These are phyloP conservation scores for Akanthomyces lecanii DNA, from an alignment of 2,329 filamentous ascomycete genomes.

Conservation along the genomic window DNA sequence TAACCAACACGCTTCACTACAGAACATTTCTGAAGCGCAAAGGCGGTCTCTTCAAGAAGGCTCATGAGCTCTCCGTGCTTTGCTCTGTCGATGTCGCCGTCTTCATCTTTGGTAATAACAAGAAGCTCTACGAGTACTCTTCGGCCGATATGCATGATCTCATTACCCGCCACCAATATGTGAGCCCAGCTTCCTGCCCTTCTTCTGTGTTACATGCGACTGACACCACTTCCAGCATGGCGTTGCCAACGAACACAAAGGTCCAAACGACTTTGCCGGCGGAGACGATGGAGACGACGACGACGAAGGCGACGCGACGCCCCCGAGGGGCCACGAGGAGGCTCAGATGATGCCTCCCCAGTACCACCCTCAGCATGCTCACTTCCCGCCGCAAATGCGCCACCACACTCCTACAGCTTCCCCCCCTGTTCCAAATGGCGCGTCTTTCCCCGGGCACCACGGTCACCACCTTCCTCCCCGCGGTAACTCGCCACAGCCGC, in stretches of 20 bases:
- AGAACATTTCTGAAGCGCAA: constrained; percentile 99
- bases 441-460: constrained; percentile 57
- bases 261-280: constrained; percentile 85
- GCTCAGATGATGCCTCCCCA: constrained; percentile 65
- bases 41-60: constrained; percentile 98
- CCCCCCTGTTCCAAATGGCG: constrained; percentile 77
- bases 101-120: constrained; percentile 98
- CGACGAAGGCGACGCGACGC: constrained; percentile 64
- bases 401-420: constrained; percentile 82
- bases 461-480: constrained; percentile 45
- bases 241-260: constrained; percentile 91
- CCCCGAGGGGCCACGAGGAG: constrained; percentile 61
- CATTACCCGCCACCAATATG: constrained; percentile 83
- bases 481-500: constrained; percentile 77
- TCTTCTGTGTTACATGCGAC: constrained; percentile 11
- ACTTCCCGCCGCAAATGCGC: constrained; percentile 76
- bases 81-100: constrained; percentile 98
- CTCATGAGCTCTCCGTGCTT: constrained; percentile 94
- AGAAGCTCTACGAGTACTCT: constrained; percentile 98
- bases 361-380: constrained; percentile 59
- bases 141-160: constrained; percentile 91
- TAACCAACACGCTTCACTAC: constrained; percentile 19
- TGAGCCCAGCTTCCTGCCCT: constrained; percentile 45
- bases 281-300: constrained; percentile 83
- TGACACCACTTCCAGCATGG: constrained; percentile 62